These are phyloP conservation scores for Coelastrella sp. DNA, from an alignment of 139 green algal genomes.

Conservation along the genomic window DNA sequence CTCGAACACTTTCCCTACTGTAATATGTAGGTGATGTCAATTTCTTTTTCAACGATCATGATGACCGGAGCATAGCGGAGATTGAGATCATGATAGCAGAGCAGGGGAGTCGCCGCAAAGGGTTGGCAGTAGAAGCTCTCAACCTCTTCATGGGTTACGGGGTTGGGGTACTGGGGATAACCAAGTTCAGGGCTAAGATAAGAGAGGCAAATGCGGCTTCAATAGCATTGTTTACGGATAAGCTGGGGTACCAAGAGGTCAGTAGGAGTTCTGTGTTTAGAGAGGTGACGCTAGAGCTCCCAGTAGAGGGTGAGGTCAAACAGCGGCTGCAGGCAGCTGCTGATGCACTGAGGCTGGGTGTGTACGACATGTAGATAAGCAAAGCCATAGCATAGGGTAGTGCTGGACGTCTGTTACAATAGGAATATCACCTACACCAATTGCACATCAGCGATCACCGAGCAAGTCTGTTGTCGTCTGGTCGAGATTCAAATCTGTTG, in stretches of 20 bases:
- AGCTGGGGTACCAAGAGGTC: conserved; percentile 72
- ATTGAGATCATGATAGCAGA: conserved; percentile 86
- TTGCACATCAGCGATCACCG: too few species aligned
- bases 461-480: too few species aligned
- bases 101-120: conserved; percentile 59
- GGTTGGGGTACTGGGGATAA: conserved; percentile 48
- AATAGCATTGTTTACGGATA: conserved; percentile 67
- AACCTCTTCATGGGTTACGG: conserved; percentile 83
- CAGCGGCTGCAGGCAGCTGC: conserved; percentile 12
- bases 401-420: too few species aligned
- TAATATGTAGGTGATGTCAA: conserved; percentile 64
- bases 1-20: too few species aligned
- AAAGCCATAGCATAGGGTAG: not conserved
- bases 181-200: conserved; percentile 79
- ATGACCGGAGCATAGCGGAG: conserved; percentile 50
- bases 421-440: too few species aligned
- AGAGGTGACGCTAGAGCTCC: conserved; percentile 69
- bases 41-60: conserved; percentile 60
- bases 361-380: not conserved
- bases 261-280: conserved; percentile 70
- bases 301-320: conserved; percentile 21
- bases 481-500: too few species aligned
- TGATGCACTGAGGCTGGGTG: not conserved
- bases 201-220: conserved; percentile 75
- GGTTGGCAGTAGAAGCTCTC: conserved; percentile 77